phyloP scores from a whole-genome alignment of 257 asterid species.

The Jaltomata sinuosa region DNA sequence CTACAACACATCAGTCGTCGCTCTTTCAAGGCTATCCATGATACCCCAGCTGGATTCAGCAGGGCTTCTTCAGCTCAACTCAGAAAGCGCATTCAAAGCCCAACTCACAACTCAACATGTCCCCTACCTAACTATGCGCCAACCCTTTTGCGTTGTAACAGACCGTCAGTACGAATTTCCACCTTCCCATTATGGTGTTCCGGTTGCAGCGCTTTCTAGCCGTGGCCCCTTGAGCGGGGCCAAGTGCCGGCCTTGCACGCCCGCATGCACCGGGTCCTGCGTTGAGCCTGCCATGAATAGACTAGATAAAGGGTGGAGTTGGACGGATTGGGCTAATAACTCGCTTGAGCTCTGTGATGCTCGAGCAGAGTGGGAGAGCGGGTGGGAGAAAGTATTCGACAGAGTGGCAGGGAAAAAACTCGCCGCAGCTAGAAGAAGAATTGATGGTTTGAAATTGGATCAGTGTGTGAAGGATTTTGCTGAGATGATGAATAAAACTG shows the following conservation, averaged over 20 bases:
- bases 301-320: slow-evolving; percentile 61
- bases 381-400: slow-evolving; percentile 68
- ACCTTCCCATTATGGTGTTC: slow-evolving; percentile 56
- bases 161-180: slow-evolving; percentile 64
- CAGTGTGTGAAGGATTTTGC: slow-evolving; percentile 55
- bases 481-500: slow-evolving; percentile 38
- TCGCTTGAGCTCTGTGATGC: slow-evolving; percentile 68
- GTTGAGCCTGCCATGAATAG: slow-evolving; percentile 50
- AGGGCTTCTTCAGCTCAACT: slow-evolving; percentile 59
- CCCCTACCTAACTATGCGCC: slow-evolving; percentile 21
- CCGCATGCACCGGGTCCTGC: slow-evolving; percentile 52
- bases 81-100: slow-evolving; percentile 81
- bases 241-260: slow-evolving; percentile 78
- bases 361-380: slow-evolving; percentile 57
- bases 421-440: slow-evolving; percentile 32
- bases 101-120: slow-evolving; percentile 54
- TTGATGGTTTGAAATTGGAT: slow-evolving; percentile 30
- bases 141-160: slow-evolving; percentile 73
- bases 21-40: slow-evolving; percentile 78
- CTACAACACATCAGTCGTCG: slow-evolving; percentile 54
- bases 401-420: slow-evolving; percentile 34
- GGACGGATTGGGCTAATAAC: slow-evolving; percentile 72
- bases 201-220: slow-evolving; percentile 74
- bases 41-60: slow-evolving; percentile 57
- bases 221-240: slow-evolving; percentile 77